Conservation (phyloP, 2,329 filamentous ascomycete species). For the Sporothrix phasma region DNA sequence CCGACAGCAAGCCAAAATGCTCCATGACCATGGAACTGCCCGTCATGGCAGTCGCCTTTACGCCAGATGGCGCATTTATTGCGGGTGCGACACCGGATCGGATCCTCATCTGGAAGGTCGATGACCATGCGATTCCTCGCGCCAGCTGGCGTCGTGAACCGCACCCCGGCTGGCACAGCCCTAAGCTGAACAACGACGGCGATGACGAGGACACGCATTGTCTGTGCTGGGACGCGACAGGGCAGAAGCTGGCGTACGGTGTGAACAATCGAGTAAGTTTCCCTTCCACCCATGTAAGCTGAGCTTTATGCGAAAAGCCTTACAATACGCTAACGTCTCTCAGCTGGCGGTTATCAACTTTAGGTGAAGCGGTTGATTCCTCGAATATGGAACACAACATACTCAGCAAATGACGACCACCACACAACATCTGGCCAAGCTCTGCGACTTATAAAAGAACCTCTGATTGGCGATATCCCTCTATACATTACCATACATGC, state of each 20-base stretch:
- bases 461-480: background rate
- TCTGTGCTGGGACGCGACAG: conserved; percentile 51
- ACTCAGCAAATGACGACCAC: background rate
- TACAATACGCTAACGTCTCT: background rate
- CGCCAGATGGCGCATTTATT: conserved; percentile 53
- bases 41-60: conserved; percentile 51
- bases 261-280: conserved; percentile 50
- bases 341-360: conserved; percentile 22
- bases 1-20: conserved; percentile 46
- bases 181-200: conserved; percentile 40
- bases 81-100: conserved; percentile 49
- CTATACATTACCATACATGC: background rate
- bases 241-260: conserved; percentile 53
- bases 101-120: conserved; percentile 56
- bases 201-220: conserved; percentile 54
- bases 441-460: background rate
- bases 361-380: conserved; percentile 8
- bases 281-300: no score
- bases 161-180: conserved; percentile 50
- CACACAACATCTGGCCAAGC: background rate
- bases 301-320: background rate
- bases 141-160: conserved; percentile 49
- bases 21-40: conserved; percentile 50
- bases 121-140: conserved; percentile 46
- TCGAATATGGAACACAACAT: background rate